Evolutionary conservation across 2,329 filamentous ascomycete species (phyloP).

Genomic region (Ophiostoma himal-ulmi): DNA sequence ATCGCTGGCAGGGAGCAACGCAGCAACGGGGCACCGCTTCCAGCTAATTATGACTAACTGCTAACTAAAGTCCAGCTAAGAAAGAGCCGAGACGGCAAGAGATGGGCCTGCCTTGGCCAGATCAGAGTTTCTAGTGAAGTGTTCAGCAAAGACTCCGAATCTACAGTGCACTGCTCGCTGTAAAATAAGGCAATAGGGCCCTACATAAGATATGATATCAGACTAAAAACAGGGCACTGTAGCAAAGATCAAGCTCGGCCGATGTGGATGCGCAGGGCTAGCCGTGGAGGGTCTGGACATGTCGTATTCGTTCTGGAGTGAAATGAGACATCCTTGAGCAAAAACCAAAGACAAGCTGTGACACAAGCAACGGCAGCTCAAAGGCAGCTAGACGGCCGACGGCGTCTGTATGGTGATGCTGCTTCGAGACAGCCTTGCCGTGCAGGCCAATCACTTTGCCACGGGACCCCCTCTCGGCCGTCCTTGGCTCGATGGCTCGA

Average conservation of each 20-base stretch:
- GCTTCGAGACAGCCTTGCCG: constrained; percentile 18
- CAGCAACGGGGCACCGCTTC: too few relatives aligned
- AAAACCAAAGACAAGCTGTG: neutral
- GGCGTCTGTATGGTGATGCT: neutral
- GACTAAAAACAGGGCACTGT: too few relatives aligned
- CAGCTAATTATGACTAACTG: neutral
- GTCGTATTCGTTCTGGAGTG: neutral
- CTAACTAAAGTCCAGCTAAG: neutral
- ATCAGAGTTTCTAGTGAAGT: neutral
- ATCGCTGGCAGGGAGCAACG: neutral
- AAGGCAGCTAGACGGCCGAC: neutral
- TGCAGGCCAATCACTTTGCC: constrained; percentile 26
- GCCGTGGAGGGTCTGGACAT: neutral
- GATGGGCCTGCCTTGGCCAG: neutral
- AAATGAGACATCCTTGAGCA: neutral
- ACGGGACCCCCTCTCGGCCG: constrained; percentile 20
- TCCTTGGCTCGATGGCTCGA: neutral
- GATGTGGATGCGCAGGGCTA: neutral
- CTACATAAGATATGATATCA: too few relatives aligned
- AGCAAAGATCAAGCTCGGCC: neutral
- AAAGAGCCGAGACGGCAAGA: neutral
- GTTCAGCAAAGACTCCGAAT: neutral
- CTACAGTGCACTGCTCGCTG: neutral
- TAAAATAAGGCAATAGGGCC: neutral
- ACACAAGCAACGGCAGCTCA: neutral